Evolutionary conservation across 2,329 filamentous ascomycete species (phyloP), one percentile per base, ranked within the genome.

Genomic region (Colletotrichum sublineola): DNA sequence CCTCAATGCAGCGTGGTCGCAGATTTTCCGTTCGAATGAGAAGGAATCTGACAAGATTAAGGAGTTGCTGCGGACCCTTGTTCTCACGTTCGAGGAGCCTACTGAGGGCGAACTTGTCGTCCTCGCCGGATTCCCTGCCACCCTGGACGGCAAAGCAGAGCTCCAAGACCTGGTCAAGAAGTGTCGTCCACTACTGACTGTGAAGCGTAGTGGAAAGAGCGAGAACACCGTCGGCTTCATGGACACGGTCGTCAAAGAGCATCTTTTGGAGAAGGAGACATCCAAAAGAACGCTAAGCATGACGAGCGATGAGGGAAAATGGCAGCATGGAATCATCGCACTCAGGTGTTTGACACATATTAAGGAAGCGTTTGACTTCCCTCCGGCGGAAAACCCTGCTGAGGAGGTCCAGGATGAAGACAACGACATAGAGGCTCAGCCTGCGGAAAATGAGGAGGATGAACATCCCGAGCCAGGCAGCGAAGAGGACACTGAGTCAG

Each of bases 311-410:
- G 83, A 81, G 15, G 80, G 79, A 18, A 83, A 81, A 63, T 79
- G 82, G 75, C 83, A 84, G 50, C 82, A 84, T n/a, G 83, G 83
- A 2, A 79, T 84, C 2, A 74, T 84, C 4, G 80, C 81, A 2
- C 76, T 83, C 5, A 77, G 83, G 12, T 80, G 80, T 0, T 82
- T 84, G 64, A 78, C 79, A 2, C 81, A 84, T 40, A 63, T 84
- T 11, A 79, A 80, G 48, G 80, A 82, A 5, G 67, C 53, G 0
- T 81, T 83, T 14, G 75, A 79, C 57, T 81, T 79, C 29, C 76
- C 77, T 18, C 18, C 52, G 3, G 42, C 38, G 9, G 67, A 67
- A 57, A 71, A 71, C 38, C 42, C 62, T 33, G 29, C 15, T 1
- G 50, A 55, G 18, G 67, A 73, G 36, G 53, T 3, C 1, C 20